Conservation (phyloP, 2,329 filamentous ascomycete species). For the Hymenotorrendiella dingleyae region DNA sequence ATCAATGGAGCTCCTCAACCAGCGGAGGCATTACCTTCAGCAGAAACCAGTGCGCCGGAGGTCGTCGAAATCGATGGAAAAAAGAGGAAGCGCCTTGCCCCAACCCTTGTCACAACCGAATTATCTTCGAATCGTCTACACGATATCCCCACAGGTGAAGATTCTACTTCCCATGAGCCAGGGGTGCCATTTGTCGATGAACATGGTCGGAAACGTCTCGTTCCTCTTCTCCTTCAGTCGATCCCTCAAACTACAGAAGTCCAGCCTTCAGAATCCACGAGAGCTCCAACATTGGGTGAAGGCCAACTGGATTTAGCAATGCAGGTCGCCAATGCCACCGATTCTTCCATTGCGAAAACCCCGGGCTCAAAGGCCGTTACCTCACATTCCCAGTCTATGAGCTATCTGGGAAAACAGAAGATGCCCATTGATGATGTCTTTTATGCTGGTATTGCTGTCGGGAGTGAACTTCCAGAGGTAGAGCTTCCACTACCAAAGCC, state of each 20-base stretch:
- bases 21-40: neutral
- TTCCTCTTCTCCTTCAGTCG: no score
- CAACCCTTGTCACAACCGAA: slow-evolving; percentile 23
- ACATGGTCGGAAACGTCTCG: slow-evolving; percentile 20
- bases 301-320: neutral
- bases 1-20: neutral
- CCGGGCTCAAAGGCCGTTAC: slow-evolving; percentile 1
- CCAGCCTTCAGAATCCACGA: neutral
- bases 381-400: slow-evolving; percentile 8
- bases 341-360: neutral
- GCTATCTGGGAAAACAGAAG: slow-evolving; percentile 35
- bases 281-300: no score
- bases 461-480: slow-evolving; percentile 24
- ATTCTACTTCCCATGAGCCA: slow-evolving; percentile 17
- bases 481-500: no score
- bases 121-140: slow-evolving; percentile 20
- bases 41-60: neutral
- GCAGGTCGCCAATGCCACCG: neutral
- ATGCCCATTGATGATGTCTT: slow-evolving; percentile 37
- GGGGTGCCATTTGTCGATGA: slow-evolving; percentile 15
- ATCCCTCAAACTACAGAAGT: slow-evolving; percentile 6
- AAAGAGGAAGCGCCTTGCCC: slow-evolving; percentile 30
- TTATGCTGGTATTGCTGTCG: slow-evolving; percentile 29
- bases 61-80: slow-evolving; percentile 16
- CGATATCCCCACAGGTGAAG: slow-evolving; percentile 21